Base-by-base conservation (phyloP, 257 asterid species). In the Rehmannia glutinosa region DNA sequence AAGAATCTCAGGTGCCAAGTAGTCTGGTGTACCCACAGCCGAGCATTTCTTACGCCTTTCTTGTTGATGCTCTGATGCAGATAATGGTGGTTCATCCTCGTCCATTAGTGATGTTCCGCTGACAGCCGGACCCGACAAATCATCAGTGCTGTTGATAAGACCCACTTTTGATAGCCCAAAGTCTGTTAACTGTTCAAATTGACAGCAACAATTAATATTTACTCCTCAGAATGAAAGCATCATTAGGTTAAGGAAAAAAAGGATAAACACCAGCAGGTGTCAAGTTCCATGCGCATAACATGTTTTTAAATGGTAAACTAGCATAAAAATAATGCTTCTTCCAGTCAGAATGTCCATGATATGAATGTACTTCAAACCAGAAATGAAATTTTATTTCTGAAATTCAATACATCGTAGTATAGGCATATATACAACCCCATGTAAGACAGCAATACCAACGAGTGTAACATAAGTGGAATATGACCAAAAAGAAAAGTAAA, bases 111-210 rank as follows among this genome's bases (percentile, higher is more conserved):
- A 85, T 49, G 97, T 83, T 73, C 91, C 96, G 54, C 96, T 84
- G 27, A 87, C 99, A 60, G 97, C 97, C 20, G 99, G 96, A 68
- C 95, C 97, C 61, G 99, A 91, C 78, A 94, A 78, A 83, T 94
- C 99, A 76, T 89, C 97, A 23, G 99, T 94, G 75, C 97, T 93
- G 85, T 90, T 77, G 82, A 90, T 94, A 51, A 94, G 96, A 82
- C 99, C 99, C 64, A 94, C 97, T 89, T 88, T 94, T 56, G 99
- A 94, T 70, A 94, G 95, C 84, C 99, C 99, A 80, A 94, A 94
- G 72, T 91, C 99, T 69, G 99, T 94, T 77, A 94, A 84, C 99
- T 94, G 96, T 73, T 76, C 61, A 79, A 45, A 56, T 73, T 42
- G 57, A 73, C 19, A 68, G 63, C 16, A 67, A 60, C 15, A 23